Percentiles rank a stretch among this genome's conserved stretches.
These are phyloP conservation scores for Plectosphaerella plurivora DNA, from an alignment of 2,329 filamentous ascomycete genomes.

Conservation along the genomic window DNA sequence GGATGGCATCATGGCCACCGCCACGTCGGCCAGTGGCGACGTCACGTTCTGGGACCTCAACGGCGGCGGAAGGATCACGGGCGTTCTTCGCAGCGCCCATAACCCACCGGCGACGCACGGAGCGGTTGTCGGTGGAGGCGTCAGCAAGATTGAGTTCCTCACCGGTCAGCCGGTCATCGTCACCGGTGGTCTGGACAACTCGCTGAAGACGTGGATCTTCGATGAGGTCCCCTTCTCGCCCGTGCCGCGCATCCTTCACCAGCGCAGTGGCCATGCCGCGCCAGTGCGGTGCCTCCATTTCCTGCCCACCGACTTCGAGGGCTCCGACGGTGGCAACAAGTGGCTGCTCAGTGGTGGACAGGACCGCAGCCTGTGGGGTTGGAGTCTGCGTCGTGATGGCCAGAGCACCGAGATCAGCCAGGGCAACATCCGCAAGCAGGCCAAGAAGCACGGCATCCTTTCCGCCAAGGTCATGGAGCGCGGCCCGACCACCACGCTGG, in stretches of 20 bases:
- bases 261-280: slow-evolving; percentile 82
- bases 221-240: slow-evolving; percentile 88
- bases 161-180: slow-evolving; percentile 84
- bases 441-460: slow-evolving; percentile 78
- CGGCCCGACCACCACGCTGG: slow-evolving; percentile 60
- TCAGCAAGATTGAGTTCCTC: slow-evolving; percentile 86
- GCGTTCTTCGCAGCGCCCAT: slow-evolving; percentile 83
- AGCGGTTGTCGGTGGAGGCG: slow-evolving; percentile 62
- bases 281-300: slow-evolving; percentile 81
- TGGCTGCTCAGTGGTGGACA: slow-evolving; percentile 88
- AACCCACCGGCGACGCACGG: slow-evolving; percentile 61
- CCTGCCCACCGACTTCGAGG: slow-evolving; percentile 83
- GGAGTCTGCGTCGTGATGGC: slow-evolving; percentile 89
- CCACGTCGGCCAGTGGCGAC: slow-evolving; percentile 74
- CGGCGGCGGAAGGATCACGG: slow-evolving; percentile 78
- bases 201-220: slow-evolving; percentile 93
- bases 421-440: slow-evolving; percentile 80
- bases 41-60: slow-evolving; percentile 97
- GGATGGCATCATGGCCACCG: slow-evolving; percentile 91
- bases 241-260: slow-evolving; percentile 78
- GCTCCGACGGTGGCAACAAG: slow-evolving; percentile 82
- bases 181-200: slow-evolving; percentile 89
- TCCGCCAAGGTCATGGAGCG: slow-evolving; percentile 51
- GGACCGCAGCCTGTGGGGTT: slow-evolving; percentile 92
- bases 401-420: slow-evolving; percentile 94